Evolutionary conservation across 257 asterid species (phyloP), one percentile per base, ranked within the genome.

Genomic region (Cordia subcordata): DNA sequence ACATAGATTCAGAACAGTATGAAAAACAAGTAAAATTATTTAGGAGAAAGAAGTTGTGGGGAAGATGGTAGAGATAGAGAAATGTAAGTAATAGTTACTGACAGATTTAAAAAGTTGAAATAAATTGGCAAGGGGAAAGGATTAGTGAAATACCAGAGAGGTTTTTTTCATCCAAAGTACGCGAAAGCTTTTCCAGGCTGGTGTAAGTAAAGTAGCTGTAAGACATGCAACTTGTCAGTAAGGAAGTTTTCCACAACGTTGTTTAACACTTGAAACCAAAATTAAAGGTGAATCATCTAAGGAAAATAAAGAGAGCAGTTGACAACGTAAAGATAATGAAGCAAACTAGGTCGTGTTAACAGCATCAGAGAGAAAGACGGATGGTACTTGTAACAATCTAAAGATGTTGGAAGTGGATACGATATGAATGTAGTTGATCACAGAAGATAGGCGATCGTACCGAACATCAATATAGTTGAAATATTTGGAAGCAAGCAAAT

Each of bases 131-230:
- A 39, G 54, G 15, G 58, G 13, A 38, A 20, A 12, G 47, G 49
- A 45, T 19, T 49, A 17, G 38, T 49, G 58, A 49, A 22, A 38
- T 63, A 72, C 65, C 79, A 56, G 70, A 44, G 27, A 61, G 70
- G 71, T 86, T 86, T 66, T 73, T 67, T 64, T 49, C 72, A 52
- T 79, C 94, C 80, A 84, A 68, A 15, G 73, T 78, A 64, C 81
- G 87, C 8, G 84, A 79, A 57, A 79, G 77, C 68, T 88, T 92
- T 67, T 82, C 88, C 75, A 88, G 68, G 75, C 82, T 81, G 68
- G 82, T 86, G 71, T 75, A 92, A 46, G 96, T 80, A 64, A 84
- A 88, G 69, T 82, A 88, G 61, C 97, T 92, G 83, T 17, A 68
- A 58, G 40, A n/a, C 55, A 69, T 27, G 17, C 16, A 66, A 12